Base-by-base conservation (phyloP, 2,329 filamentous ascomycete genomes). In the Alternaria solani region DNA sequence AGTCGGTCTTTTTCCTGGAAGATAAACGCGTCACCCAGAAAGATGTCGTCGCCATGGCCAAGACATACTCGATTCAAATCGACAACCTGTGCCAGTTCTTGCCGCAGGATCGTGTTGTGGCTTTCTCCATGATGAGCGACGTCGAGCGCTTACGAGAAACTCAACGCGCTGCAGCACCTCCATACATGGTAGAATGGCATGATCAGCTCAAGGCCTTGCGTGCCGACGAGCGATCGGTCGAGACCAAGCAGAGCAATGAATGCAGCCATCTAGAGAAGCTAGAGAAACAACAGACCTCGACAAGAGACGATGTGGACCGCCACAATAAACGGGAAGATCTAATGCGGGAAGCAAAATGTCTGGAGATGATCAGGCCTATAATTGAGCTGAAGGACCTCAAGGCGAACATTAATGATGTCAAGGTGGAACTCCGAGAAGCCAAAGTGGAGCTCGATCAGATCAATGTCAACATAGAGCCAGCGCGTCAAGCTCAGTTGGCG, bases 11-110 rank as follows among this genome's bases (percentile, higher is more conserved):
- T 82, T 90, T 85, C 74, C 77, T 98, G 32, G 90, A 97, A 74
- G 89, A 89, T 41, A 86, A 84, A 64, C 84, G 83, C 5, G 84
- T 84, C 9, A 78, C 77, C 1, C 86, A 88, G 63, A 90, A 89
- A 70, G 83, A 83, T 4, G 85, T 98, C 7, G 84, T 90, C 68
- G 80, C 84, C 9, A 81, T 97, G 49, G 91, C 90, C 62, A 86
- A 83, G 60, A 85, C 84, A 9, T 88, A 96, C 71, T 90, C 90
- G 49, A 98, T 99, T 52, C 95, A 99, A 78, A 92, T 98, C 65
- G 95, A 99, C 81, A 99, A 99, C 69, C 84, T 99, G 2, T 99
- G 95, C 77, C 95, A 99, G 76, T 99, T 99, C 71, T 82, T 99
- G 44, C 95, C 95, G 0, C 95, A 99, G 78, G 95, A 99, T 75